Base-by-base conservation (phyloP, 108 stramenopile genomes). In the Skeletonema marinoi region DNA sequence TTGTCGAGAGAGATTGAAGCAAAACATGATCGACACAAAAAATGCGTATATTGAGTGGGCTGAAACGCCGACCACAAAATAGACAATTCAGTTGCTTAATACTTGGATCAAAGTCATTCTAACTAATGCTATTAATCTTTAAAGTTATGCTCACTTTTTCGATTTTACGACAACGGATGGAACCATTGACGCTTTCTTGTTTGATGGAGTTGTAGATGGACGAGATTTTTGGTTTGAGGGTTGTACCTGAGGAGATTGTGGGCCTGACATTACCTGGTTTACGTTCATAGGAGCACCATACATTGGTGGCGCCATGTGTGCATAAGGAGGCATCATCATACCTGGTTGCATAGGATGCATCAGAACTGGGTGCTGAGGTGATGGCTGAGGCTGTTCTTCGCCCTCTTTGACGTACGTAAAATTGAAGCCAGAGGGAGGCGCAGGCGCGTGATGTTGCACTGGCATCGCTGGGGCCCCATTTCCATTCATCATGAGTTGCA, bases 341-440 rank as follows among this genome's bases (percentile, higher is more conserved):
- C 75, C 79, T 6, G 63, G 60, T 70, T 70, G 74, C 75, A 69
- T 68, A 19, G 68, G 48, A 38, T 25, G 72, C 62, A 56, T 65
- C 65, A 73, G 50, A 9, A 71, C 13, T 33, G 59, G 59, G 29
- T 32, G 73, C 42, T 68, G 25, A 25, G 54, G 66, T 30, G 39
- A 51, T 54, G 39, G 54, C 35, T 71, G 42, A 17, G 42, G 80
- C 68, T 58, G 39, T n/a, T 80, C 85, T 75, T 93, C 75, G 30
- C 92, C 94, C 83, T 90, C 94, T 65, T 88, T 87, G 17, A 88
- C 83, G 81, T 95, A 95, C 1, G 91, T 85, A 65, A 95, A 95
- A 70, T 93, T 95, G 67, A 95, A 95, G 0, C 77, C 74, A 12
- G 90, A 75, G 31, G 59, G 68, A 60, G 33, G 38, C 32, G 70